phyloP scores from a whole-genome alignment of 2,329 filamentous ascomycete genomes.

The Hypomyces perniciosus region DNA sequence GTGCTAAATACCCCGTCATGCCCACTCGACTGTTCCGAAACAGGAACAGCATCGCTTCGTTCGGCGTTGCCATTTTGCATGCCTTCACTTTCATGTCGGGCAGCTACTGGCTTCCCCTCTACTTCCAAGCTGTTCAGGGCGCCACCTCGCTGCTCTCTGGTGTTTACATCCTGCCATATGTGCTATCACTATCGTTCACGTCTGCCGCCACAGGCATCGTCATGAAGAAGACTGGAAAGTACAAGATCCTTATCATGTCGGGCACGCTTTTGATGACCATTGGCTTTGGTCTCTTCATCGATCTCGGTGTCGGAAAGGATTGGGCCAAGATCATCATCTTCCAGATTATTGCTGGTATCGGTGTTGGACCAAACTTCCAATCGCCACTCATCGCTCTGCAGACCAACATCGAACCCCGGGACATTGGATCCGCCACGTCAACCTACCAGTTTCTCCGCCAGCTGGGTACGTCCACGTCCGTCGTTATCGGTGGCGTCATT shows the following conservation, averaged over 20 bases:
- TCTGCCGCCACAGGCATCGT: slow-evolving; percentile 52
- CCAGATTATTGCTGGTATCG: slow-evolving; percentile 58
- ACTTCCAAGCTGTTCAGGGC: slow-evolving; percentile 72
- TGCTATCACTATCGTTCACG: slow-evolving; percentile 58
- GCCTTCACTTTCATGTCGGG: slow-evolving; percentile 71
- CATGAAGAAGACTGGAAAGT: slow-evolving; percentile 60
- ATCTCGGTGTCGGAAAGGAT: slow-evolving; percentile 50
- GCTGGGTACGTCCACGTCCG: slow-evolving; percentile 59
- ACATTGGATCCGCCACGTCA: slow-evolving; percentile 63
- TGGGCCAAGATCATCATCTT: slow-evolving; percentile 54
- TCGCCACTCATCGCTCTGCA: slow-evolving; percentile 63
- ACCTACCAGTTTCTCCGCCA: slow-evolving; percentile 64
- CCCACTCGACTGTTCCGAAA: slow-evolving; percentile 65
- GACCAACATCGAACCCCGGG: slow-evolving; percentile 52
- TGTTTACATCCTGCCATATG: slow-evolving; percentile 67
- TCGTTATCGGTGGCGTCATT: slow-evolving; percentile 71
- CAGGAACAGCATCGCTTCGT: slow-evolving; percentile 58
- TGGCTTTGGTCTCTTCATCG: slow-evolving; percentile 58
- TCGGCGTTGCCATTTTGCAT: slow-evolving; percentile 65
- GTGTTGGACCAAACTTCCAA: slow-evolving; percentile 64
- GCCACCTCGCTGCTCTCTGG: slow-evolving; percentile 65
- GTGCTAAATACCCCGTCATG: slow-evolving; percentile 73
- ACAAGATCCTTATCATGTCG: slow-evolving; percentile 53
- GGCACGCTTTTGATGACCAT: slow-evolving; percentile 56
- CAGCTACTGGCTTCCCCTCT: slow-evolving; percentile 76